phyloP scores from a whole-genome alignment of 371 early-diverging fungal genomes.

The Mortierella polycephala region DNA sequence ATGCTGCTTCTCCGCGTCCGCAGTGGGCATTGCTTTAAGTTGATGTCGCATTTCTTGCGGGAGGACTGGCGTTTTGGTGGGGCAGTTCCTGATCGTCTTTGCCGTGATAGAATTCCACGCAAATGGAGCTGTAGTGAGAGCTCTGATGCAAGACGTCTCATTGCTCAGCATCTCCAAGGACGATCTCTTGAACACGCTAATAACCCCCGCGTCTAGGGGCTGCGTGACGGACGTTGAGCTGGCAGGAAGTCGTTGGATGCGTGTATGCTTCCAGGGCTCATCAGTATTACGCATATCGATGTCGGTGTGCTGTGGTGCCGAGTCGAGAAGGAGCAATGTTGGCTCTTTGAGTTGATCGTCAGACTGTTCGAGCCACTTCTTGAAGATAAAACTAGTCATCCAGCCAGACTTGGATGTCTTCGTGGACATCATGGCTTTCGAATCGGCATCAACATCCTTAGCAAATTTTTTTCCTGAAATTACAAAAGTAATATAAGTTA shows the following conservation, averaged over 20 bases:
- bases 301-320: constrained; percentile 1
- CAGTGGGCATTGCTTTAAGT: background rate
- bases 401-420: constrained; percentile 1
- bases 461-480: too few relatives aligned
- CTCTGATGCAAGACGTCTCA: background rate
- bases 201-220: constrained; percentile 9
- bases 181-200: constrained; percentile 9
- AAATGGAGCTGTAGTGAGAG: background rate
- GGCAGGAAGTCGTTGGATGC: constrained; percentile 5
- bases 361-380: constrained; percentile 3
- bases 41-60: background rate
- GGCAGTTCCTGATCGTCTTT: constrained; percentile 1
- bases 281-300: constrained; percentile 7
- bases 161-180: constrained; percentile 6
- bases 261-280: constrained; percentile 2
- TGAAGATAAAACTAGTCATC: constrained; percentile 9
- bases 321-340: constrained; percentile 11
- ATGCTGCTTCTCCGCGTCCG: constrained; percentile 2
- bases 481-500: background rate
- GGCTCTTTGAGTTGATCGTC: constrained; percentile 10
- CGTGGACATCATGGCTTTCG: background rate
- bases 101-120: background rate
- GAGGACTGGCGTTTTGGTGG: constrained; percentile 4
- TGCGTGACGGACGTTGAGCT: constrained; percentile 9
- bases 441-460: background rate